Percentiles rank a stretch among this genome's conserved stretches.
These are phyloP conservation scores for Solanum piurae DNA, from an alignment of 257 asterid species.

Conservation along the genomic window DNA sequence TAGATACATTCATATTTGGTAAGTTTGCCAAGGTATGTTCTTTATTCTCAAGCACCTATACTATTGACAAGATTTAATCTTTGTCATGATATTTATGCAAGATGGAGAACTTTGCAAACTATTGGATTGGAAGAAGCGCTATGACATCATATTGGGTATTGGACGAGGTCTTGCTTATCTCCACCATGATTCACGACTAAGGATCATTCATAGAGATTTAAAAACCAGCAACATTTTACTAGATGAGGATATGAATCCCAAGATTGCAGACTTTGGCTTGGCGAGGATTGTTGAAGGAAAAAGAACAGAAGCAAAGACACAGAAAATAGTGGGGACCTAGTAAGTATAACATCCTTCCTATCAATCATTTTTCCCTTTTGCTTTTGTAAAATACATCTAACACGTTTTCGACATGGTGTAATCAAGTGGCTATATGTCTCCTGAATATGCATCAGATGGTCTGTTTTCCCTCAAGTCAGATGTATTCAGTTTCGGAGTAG, in stretches of 20 bases:
- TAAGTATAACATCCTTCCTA: background rate
- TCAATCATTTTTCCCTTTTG: background rate
- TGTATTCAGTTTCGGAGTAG: conserved; percentile 17
- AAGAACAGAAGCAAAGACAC: background rate
- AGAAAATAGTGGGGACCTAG: background rate
- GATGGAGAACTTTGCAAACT: background rate
- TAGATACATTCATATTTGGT: conserved; percentile 12
- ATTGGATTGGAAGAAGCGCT: background rate
- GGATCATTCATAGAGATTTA: background rate
- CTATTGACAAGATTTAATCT: too few relatives aligned
- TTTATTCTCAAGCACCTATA: background rate
- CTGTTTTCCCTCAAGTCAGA: conserved; percentile 10
- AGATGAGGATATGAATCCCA: background rate
- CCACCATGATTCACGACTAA: background rate
- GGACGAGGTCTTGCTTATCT: background rate
- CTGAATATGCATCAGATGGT: conserved; percentile 14
- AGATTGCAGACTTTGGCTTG: background rate
- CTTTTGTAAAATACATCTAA: background rate
- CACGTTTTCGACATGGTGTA: background rate
- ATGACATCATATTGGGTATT: background rate
- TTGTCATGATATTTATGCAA: background rate
- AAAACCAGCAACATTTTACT: background rate
- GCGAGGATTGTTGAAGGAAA: background rate
- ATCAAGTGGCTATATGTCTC: conserved; percentile 15
- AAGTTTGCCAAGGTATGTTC: background rate